phyloP scores from a whole-genome alignment of 2,329 filamentous ascomycete genomes.

The Aspergillus chevalieri region DNA sequence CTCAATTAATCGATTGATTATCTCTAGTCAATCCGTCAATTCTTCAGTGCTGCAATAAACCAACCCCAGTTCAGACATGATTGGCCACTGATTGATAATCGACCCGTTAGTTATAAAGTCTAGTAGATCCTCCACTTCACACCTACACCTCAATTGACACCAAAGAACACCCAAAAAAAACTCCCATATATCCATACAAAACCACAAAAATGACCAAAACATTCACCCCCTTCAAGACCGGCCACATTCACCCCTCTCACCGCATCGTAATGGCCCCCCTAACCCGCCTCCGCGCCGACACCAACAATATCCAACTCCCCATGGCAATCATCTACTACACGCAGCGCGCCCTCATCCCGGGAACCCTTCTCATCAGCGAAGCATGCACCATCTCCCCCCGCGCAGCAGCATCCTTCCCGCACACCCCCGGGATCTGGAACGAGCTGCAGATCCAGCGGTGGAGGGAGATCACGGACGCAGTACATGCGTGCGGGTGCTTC shows the following conservation, averaged over 20 bases:
- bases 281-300: conserved; percentile 44
- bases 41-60: no score
- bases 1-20: no score
- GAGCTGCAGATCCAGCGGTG: conserved; percentile 51
- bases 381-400: conserved; percentile 45
- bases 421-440: conserved; percentile 52
- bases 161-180: neutral
- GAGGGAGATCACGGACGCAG: conserved; percentile 53
- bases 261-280: conserved; percentile 50
- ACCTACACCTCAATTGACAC: neutral
- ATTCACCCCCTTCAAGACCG: conserved; percentile 31
- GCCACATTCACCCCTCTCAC: conserved; percentile 30
- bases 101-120: neutral
- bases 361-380: conserved; percentile 53
- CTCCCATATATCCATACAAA: neutral
- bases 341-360: conserved; percentile 45
- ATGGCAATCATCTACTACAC: conserved; percentile 45
- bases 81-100: neutral
- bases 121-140: no score
- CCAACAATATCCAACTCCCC: conserved; percentile 40
- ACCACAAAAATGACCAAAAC: neutral
- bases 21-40: no score
- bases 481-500: conserved; percentile 54
- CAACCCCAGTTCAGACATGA: no score
- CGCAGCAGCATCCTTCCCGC: conserved; percentile 38